Conservation (phyloP, 2,329 filamentous ascomycete genomes). For the Juglanconis sp. region DNA sequence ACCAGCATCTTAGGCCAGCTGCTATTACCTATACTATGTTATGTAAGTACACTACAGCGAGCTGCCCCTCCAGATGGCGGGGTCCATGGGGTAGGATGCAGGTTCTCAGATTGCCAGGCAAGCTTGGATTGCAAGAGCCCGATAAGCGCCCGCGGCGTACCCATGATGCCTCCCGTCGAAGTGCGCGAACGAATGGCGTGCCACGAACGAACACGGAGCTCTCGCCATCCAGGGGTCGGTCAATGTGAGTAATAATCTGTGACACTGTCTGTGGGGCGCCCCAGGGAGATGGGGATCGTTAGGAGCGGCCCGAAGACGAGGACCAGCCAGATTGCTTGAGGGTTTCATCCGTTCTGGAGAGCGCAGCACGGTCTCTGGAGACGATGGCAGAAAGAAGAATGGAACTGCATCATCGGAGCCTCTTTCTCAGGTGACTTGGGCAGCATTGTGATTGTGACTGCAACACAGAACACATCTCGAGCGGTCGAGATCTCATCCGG, state of each 20-base stretch:
- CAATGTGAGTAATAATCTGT: conserved; percentile 14
- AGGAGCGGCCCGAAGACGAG: conserved; percentile 9
- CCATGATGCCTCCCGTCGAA: background rate
- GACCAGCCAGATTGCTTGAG: background rate
- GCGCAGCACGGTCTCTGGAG: background rate
- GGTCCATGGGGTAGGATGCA: conserved; percentile 8
- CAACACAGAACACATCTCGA: background rate
- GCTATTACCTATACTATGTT: too few relatives aligned
- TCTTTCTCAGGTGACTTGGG: background rate
- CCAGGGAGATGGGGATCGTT: background rate
- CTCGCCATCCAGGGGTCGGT: background rate
- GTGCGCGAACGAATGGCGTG: background rate
- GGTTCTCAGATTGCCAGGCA: background rate
- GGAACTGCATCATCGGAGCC: background rate
- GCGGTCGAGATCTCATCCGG: background rate
- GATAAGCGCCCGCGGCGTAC: conserved; percentile 16
- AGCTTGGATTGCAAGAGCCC: background rate
- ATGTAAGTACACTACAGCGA: background rate
- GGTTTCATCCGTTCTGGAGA: background rate
- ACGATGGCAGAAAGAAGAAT: background rate
- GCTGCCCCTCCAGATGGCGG: conserved; percentile 17
- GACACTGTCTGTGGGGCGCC: conserved; percentile 5
- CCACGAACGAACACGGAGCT: background rate
- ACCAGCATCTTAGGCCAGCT: background rate
- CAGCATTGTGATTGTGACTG: background rate